Evolutionary conservation across 148 eudicot genomes (phyloP).

Genomic region (Rhododendron simsii): DNA sequence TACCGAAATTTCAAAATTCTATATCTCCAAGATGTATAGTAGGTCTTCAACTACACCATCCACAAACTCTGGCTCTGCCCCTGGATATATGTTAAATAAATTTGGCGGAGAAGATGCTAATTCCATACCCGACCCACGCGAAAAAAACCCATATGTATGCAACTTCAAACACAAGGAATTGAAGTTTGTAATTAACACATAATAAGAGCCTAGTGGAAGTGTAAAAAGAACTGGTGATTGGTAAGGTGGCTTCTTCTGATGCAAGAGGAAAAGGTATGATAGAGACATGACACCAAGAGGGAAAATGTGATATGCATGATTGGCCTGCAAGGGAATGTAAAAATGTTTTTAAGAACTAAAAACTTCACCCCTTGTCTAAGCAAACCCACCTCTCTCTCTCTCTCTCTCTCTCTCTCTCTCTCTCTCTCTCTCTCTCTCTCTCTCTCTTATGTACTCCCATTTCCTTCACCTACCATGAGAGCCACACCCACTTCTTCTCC

Average conservation of each 20-base stretch:
- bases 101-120: not conserved
- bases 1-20: not conserved
- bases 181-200: not conserved
- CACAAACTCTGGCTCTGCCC: not conserved
- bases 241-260: conserved; percentile 47
- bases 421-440: conserved; percentile 2
- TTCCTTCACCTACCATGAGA: conserved; percentile 47
- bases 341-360: conserved; percentile 14
- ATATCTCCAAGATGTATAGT: not conserved
- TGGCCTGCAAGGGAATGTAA: conserved; percentile 40
- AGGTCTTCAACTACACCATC: not conserved
- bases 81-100: not conserved
- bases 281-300: conserved; percentile 54
- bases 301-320: conserved; percentile 39
- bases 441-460: conserved; percentile 16
- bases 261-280: conserved; percentile 46
- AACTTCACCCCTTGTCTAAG: conserved; percentile 79
- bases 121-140: not conserved
- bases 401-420: not conserved
- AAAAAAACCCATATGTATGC: not conserved
- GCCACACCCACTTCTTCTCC: conserved; percentile 31
- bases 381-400: conserved; percentile 37
- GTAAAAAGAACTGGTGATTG: conserved; percentile 29
- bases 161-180: conserved; percentile 6
- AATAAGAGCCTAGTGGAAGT: conserved; percentile 19